Evolutionary conservation across 2,329 filamentous ascomycete species (phyloP).

Genomic region (Clarireedia monteithiana): DNA sequence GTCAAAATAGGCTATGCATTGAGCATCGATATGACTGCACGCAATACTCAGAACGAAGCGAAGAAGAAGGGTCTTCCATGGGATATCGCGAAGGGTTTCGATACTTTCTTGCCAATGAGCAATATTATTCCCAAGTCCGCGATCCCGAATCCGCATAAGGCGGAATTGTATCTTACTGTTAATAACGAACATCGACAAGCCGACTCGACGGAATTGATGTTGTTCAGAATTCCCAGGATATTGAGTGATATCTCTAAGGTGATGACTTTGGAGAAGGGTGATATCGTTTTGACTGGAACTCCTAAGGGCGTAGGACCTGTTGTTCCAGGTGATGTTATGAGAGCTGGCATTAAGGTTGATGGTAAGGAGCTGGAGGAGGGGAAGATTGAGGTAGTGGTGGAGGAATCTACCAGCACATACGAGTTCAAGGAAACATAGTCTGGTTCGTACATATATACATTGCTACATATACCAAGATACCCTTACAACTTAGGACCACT

Average conservation of each 20-base stretch:
- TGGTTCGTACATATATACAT: background rate
- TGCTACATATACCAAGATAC: background rate
- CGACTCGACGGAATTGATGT: slow-evolving; percentile 89
- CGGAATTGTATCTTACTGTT: slow-evolving; percentile 78
- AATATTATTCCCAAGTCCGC: slow-evolving; percentile 69
- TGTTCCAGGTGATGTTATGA: slow-evolving; percentile 78
- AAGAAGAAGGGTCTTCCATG: slow-evolving; percentile 96
- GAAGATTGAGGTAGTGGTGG: slow-evolving; percentile 73
- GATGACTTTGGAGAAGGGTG: slow-evolving; percentile 87
- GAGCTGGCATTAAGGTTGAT: slow-evolving; percentile 68
- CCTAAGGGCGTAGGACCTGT: slow-evolving; percentile 92
- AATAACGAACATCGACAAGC: slow-evolving; percentile 72
- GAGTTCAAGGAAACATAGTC: slow-evolving; percentile 63
- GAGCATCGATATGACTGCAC: slow-evolving; percentile 93
- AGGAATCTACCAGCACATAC: slow-evolving; percentile 72
- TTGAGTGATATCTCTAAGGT: slow-evolving; percentile 88
- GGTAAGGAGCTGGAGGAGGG: slow-evolving; percentile 82
- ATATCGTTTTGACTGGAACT: slow-evolving; percentile 93
- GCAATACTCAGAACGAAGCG: slow-evolving; percentile 91
- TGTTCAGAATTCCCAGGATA: slow-evolving; percentile 82
- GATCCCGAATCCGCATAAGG: slow-evolving; percentile 81
- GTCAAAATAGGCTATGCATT: slow-evolving; percentile 65
- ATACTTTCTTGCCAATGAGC: slow-evolving; percentile 90
- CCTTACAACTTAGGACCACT: background rate
- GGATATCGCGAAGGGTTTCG: slow-evolving; percentile 95